phyloP scores from a whole-genome alignment of 805 yeast genomes.

The Naumovozyma dairenensis region DNA sequence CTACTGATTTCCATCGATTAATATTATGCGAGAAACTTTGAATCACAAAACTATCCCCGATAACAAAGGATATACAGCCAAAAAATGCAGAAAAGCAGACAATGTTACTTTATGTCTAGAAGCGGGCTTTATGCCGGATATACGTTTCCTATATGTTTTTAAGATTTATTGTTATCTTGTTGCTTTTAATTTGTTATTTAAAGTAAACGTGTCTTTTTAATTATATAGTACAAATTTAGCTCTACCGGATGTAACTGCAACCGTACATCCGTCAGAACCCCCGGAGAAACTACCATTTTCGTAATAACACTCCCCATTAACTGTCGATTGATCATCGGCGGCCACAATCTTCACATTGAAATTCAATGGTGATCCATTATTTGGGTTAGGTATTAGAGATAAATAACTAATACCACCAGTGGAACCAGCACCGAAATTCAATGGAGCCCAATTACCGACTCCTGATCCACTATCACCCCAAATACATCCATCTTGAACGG shows the following conservation, averaged over 20 bases:
- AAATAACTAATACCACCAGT: conserved; percentile 65
- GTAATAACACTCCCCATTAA: conserved; percentile 72
- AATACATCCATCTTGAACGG: conserved; percentile 82
- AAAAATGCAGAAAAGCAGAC: no score
- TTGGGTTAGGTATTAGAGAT: conserved; percentile 92
- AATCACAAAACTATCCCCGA: no score
- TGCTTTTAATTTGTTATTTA: no score
- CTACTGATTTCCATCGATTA: no score
- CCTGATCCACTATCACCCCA: conserved; percentile 82
- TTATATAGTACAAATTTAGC: conserved; percentile 74
- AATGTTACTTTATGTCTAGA: no score
- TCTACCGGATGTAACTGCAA: conserved; percentile 71
- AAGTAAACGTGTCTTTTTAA: conserved; percentile 5
- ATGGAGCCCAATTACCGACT: conserved; percentile 97
- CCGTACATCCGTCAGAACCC: conserved; percentile 87
- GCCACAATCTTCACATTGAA: conserved; percentile 75
- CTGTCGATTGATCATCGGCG: conserved; percentile 47
- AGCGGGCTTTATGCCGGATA: no score
- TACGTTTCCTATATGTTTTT: no score
- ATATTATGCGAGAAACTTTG: no score
- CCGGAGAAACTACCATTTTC: conserved; percentile 52
- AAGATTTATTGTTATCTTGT: no score
- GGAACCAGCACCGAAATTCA: conserved; percentile 89
- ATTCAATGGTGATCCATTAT: conserved; percentile 61
- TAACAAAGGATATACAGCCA: no score